Percentiles rank a stretch among this genome's conserved stretches.
These are phyloP conservation scores for Haplosporangium sp. DNA, from an alignment of 371 early-diverging fungal genomes.

Conservation along the genomic window DNA sequence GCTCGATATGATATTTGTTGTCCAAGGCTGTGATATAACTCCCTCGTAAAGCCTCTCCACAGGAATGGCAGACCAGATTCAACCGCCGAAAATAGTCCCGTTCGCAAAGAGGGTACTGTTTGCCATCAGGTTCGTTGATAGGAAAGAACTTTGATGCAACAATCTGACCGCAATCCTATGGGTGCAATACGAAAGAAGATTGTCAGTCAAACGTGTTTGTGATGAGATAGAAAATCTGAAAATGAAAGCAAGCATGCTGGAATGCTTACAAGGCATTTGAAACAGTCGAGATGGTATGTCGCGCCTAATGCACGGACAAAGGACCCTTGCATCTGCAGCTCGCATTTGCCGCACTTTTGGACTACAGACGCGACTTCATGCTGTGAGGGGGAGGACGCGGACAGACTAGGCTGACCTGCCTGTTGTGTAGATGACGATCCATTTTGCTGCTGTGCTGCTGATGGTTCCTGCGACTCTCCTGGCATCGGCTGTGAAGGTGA, in stretches of 20 bases:
- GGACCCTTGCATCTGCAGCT: conserved; percentile 72
- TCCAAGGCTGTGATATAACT: conserved; percentile 93
- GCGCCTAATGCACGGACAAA: conserved; percentile 92
- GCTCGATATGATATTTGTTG: conserved; percentile 94
- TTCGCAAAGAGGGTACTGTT: conserved; percentile 81
- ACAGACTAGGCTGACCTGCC: conserved; percentile 34
- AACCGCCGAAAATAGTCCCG: conserved; percentile 90
- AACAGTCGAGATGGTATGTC: conserved; percentile 93
- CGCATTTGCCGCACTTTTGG: conserved; percentile 63
- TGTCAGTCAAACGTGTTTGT: neutral
- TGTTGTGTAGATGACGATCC: conserved; percentile 43
- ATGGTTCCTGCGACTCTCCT: conserved; percentile 4
- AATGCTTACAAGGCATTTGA: conserved; percentile 86
- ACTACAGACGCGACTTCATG: conserved; percentile 35
- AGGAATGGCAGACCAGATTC: conserved; percentile 88
- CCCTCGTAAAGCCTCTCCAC: conserved; percentile 89
- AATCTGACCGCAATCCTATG: conserved; percentile 84
- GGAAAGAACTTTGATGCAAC: conserved; percentile 94
- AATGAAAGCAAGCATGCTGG: conserved; percentile 2
- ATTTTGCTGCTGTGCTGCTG: conserved; percentile 15
- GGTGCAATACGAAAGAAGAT: conserved; percentile 5
- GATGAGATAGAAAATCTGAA: no score
- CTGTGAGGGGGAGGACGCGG: conserved; percentile 29
- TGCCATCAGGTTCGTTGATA: conserved; percentile 67
- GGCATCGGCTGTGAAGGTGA: neutral